A percentile compares a stretch with the other conserved stretches of the same genome.
phyloP scores from a whole-genome alignment of 140 eudicot genomes.

The Senecio squalidus region DNA sequence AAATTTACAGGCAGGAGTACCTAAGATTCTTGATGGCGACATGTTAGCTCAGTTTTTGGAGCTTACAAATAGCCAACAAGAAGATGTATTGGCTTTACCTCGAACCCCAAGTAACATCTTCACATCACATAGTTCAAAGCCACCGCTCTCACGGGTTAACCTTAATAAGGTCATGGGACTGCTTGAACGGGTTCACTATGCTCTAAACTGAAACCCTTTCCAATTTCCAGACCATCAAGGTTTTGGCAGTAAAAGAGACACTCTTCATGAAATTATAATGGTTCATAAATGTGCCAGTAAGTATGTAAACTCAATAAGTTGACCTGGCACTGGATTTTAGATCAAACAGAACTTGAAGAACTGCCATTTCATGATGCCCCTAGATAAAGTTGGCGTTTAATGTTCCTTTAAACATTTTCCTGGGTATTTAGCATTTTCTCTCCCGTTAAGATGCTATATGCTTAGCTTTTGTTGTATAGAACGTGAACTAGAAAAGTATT shows the following conservation, averaged over 20 bases:
- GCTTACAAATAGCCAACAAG: conserved; percentile 84
- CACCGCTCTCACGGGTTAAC: conserved; percentile 33
- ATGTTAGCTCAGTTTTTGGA: conserved; percentile 89
- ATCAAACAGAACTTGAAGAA: conserved; percentile 2
- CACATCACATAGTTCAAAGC: conserved; percentile 27
- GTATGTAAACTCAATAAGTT: conserved; percentile 15
- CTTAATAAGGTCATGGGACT: conserved; percentile 82
- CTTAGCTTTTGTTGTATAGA: conserved; percentile 24
- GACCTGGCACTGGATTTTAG: not conserved
- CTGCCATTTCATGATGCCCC: not conserved
- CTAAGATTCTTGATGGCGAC: conserved; percentile 84
- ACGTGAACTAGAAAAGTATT: conserved; percentile 19
- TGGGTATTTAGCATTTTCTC: no score
- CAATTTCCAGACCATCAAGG: not conserved
- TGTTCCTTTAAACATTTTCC: not conserved
- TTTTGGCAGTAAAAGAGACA: conserved; percentile 18
- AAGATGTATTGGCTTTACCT: conserved; percentile 66
- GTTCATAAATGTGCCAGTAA: not conserved
- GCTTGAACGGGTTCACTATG: conserved; percentile 86
- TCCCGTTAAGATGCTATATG: not conserved
- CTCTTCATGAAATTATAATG: not conserved
- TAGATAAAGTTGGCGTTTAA: conserved; percentile 16
- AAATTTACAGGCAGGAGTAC: conserved; percentile 44
- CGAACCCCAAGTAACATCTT: conserved; percentile 39
- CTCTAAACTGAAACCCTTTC: conserved; percentile 39